These are phyloP conservation scores for Xylariomycetidae sp. DNA, from an alignment of 2,329 filamentous ascomycete genomes.

Conservation along the genomic window DNA sequence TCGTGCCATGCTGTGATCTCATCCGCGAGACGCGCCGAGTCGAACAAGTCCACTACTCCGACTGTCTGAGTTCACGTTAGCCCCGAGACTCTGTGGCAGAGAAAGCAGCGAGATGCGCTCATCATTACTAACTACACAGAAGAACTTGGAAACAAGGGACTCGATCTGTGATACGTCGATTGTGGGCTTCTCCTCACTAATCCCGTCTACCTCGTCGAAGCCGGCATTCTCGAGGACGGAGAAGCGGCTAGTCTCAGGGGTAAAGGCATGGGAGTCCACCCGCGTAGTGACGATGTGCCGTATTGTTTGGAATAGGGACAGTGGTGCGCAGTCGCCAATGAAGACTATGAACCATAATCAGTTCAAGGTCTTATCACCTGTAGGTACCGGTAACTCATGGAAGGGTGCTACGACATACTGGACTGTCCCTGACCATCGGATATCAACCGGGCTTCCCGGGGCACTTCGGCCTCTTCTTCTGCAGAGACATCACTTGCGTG, in stretches of 20 bases:
- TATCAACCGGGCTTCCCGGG: slow-evolving; percentile 44
- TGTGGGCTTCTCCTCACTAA: slow-evolving; percentile 17
- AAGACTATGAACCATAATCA: slow-evolving; percentile 30
- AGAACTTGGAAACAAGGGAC: no score
- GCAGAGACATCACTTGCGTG: slow-evolving; percentile 24
- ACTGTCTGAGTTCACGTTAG: slow-evolving; percentile 26
- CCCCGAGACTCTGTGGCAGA: no score
- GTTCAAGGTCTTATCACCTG: not conserved
- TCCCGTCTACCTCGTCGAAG: slow-evolving; percentile 22
- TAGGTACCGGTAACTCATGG: not conserved
- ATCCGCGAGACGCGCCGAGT: slow-evolving; percentile 31
- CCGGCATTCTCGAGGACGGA: slow-evolving; percentile 43
- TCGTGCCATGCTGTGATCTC: slow-evolving; percentile 38
- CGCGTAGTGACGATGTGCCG: slow-evolving; percentile 43
- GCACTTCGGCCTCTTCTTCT: slow-evolving; percentile 50
- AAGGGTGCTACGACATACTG: slow-evolving; percentile 18
- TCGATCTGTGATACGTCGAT: no score
- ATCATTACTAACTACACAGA: no score
- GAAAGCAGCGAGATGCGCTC: no score
- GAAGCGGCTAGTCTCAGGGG: slow-evolving; percentile 43
- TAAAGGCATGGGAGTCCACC: slow-evolving; percentile 44
- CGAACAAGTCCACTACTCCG: slow-evolving; percentile 44
- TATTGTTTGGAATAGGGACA: slow-evolving; percentile 51
- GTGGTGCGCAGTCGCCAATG: slow-evolving; percentile 49
- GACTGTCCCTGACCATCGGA: slow-evolving; percentile 48